Evolutionary conservation across 495 filamentous ascomycete species (phyloP).

Genomic region (Hamigera avellanea): DNA sequence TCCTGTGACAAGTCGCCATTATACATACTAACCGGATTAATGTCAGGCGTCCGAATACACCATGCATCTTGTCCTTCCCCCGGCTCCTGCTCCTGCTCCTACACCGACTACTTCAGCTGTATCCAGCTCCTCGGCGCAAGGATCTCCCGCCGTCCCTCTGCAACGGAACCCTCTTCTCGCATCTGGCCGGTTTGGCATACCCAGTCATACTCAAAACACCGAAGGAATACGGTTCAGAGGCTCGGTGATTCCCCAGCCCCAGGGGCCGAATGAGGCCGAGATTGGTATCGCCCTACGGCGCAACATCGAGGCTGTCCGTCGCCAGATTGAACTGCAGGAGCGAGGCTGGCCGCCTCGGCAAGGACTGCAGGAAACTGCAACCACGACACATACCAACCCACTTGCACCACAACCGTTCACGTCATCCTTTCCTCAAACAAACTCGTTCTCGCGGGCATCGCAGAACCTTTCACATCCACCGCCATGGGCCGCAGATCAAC

Average conservation of each 20-base stretch:
- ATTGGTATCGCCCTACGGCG: constrained; percentile 8
- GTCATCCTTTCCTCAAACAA: constrained; percentile 8
- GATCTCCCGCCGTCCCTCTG: not conserved
- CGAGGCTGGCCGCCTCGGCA: constrained; percentile 1
- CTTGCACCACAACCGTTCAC: constrained; percentile 5
- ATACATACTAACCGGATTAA: constrained; percentile 16
- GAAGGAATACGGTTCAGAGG: constrained; percentile 9
- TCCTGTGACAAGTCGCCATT: constrained; percentile 1
- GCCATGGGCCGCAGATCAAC: constrained; percentile 3
- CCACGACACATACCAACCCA: constrained; percentile 4
- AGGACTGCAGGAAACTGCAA: constrained; percentile 1
- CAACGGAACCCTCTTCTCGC: constrained; percentile 4
- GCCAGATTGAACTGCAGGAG: constrained; percentile 10
- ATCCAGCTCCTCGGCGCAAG: constrained; percentile 1
- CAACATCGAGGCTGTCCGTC: constrained; percentile 11
- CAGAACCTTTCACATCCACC: constrained; percentile 10
- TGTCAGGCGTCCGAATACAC: constrained; percentile 24
- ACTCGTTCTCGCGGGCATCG: constrained; percentile 10
- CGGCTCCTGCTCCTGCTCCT: constrained; percentile 14
- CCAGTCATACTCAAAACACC: constrained; percentile 3
- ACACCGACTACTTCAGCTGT: constrained; percentile 3
- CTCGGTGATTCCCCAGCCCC: constrained; percentile 1
- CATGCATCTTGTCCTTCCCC: constrained; percentile 54
- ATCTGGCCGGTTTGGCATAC: constrained; percentile 3
- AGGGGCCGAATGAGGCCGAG: constrained; percentile 6